A percentile compares a stretch with the other conserved stretches of the same genome.
phyloP scores from a whole-genome alignment of 208 protist genomes.

The Endotrypanum monterogeii region DNA sequence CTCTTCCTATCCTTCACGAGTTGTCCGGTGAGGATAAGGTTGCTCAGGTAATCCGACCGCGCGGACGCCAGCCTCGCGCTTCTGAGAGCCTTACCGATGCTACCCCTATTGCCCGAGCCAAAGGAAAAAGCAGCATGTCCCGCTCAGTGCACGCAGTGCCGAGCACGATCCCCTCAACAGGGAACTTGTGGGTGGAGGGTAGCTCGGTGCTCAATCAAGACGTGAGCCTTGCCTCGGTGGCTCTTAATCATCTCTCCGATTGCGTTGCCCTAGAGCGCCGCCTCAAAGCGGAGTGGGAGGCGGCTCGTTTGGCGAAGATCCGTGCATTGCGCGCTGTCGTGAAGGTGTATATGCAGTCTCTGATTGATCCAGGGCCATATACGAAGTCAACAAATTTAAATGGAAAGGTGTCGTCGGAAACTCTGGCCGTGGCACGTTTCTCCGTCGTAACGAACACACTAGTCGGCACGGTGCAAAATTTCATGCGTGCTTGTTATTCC shows the following conservation, averaged over 20 bases:
- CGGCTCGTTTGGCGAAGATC: constrained; percentile 51
- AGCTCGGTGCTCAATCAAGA: constrained; percentile 64
- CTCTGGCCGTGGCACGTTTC: constrained; percentile 67
- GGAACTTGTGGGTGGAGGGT: constrained; percentile 70
- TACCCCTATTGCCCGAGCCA: neutral
- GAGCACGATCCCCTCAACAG: constrained; percentile 6
- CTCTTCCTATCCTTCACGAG: constrained; percentile 4
- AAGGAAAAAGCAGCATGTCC: neutral
- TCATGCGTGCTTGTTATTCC: constrained; percentile 57
- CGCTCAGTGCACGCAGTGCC: neutral
- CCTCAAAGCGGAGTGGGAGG: constrained; percentile 63
- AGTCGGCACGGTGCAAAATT: constrained; percentile 69
- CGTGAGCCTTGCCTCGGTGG: constrained; percentile 39
- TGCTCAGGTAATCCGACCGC: constrained; percentile 1
- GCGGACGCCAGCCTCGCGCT: constrained; percentile 15
- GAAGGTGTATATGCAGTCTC: constrained; percentile 54
- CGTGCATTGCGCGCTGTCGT: constrained; percentile 70
- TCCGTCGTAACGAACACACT: constrained; percentile 75
- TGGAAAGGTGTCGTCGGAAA: constrained; percentile 29
- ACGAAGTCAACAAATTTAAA: neutral
- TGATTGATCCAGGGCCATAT: constrained; percentile 20
- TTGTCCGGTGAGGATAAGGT: constrained; percentile 7
- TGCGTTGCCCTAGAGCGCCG: constrained; percentile 62
- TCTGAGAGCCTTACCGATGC: constrained; percentile 9
- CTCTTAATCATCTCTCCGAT: constrained; percentile 56